Evolutionary conservation across 257 asterid species (phyloP), one percentile per base, ranked within the genome.

Genomic region (Vinca minor): DNA sequence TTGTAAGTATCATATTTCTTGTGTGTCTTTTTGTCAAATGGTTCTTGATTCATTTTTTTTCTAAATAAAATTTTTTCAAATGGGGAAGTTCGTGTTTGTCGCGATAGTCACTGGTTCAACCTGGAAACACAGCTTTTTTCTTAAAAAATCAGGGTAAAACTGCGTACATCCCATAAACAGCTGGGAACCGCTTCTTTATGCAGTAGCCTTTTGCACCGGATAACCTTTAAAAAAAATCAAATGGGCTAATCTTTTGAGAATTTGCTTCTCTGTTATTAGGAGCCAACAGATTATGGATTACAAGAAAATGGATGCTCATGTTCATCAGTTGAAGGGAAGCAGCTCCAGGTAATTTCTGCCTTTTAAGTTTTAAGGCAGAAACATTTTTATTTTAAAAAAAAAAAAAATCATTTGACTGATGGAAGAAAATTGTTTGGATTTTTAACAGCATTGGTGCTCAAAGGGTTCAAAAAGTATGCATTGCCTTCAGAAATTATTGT

Each of bases 401-500:
- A n/a, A 1, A 1, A 41, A 41, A 18, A 29, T 20, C 15, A 28
- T 32, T 15, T 49, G 14, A 35, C 49, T 21, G 35, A 38, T n/a
- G 7, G 9, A 52, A 21, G 18, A 9, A 5, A 35, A 61, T 4
- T 53, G 53, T 20, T 20, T 34, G 3, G 3, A 25, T 21, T 26
- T 46, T 25, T 50, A 36, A 23, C 75, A 76, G 81, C 70, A 72
- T 72, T 47, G 78, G 78, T 20, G 81, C 81, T 15, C 78, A 73
- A n/a, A 73, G 76, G 49, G 78, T 77, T 47, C 81, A 73, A 21
- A 69, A 45, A 34, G 68, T 41, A 49, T 77, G 81, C 76, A 66
- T 65, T 68, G 74, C 69, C 61, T 83, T 90, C 81, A 80, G 87
- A 60, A 76, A 75, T 78, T 72, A 62, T 67, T 90, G 97, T 64